Percentiles rank a stretch among this genome's conserved stretches.
These are phyloP conservation scores for Pezicula radicicola DNA, from an alignment of 2,329 filamentous ascomycete genomes.

Conservation along the genomic window DNA sequence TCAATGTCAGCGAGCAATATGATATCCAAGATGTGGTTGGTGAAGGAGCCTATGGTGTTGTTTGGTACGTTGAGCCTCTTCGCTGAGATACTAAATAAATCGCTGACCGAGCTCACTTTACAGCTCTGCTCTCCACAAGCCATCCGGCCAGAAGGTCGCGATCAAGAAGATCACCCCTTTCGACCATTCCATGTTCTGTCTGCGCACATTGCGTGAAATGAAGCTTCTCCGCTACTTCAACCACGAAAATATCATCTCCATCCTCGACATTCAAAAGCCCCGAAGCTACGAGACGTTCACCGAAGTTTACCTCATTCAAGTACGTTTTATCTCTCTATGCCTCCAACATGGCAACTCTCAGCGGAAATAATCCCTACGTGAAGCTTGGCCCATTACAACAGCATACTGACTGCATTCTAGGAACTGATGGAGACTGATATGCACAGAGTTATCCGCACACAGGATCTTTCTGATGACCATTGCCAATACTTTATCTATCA, in stretches of 20 bases:
- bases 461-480: constrained; percentile 97
- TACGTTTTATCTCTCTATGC: constrained; percentile 36
- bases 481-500: constrained; percentile 99
- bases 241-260: constrained; percentile 99
- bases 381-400: background rate
- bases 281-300: constrained; percentile 94
- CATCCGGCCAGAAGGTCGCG: constrained; percentile 95
- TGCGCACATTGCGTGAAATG: constrained; percentile 97
- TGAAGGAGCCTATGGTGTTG: constrained; percentile 96
- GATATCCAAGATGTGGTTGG: constrained; percentile 99
- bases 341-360: constrained; percentile 7
- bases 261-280: constrained; percentile 97
- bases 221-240: constrained; percentile 99
- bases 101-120: background rate
- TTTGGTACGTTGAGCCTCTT: constrained; percentile 66
- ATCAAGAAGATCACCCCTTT: constrained; percentile 99
- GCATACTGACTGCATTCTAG: constrained; percentile 39
- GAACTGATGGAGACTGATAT: constrained; percentile 99
- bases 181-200: constrained; percentile 98
- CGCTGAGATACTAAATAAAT: background rate
- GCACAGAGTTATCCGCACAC: constrained; percentile 97
- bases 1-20: constrained; percentile 99
- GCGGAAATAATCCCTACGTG: constrained; percentile 7
- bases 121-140: constrained; percentile 96
- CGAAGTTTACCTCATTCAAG: constrained; percentile 98